Evolutionary conservation across 805 yeast genomes (phyloP).

Genomic region (Candida railenensis): DNA sequence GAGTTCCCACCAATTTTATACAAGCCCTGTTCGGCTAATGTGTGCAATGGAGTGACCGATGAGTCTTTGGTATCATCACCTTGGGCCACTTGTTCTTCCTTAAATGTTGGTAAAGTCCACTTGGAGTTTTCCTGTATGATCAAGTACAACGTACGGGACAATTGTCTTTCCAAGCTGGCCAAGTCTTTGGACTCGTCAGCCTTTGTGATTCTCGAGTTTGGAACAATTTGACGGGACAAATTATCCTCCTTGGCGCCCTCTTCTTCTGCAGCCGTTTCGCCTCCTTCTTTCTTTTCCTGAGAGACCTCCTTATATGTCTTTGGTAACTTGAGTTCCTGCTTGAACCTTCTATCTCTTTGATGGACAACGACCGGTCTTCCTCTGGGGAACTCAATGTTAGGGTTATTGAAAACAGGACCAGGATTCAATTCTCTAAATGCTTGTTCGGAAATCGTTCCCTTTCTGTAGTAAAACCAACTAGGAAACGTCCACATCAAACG

Average conservation of each 20-base stretch:
- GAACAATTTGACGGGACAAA: conserved; percentile 64
- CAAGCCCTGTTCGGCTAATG: conserved; percentile 73
- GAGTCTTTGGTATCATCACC: conserved; percentile 23
- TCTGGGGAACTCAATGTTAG: conserved; percentile 73
- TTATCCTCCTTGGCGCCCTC: conserved; percentile 37
- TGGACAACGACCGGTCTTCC: conserved; percentile 87
- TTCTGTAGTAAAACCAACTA: conserved; percentile 83
- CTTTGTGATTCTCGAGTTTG: conserved; percentile 69
- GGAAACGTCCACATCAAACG: conserved; percentile 98
- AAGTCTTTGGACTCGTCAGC: conserved; percentile 69
- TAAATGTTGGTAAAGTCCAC: conserved; percentile 88
- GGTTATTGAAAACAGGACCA: conserved; percentile 70
- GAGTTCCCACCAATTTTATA: conserved; percentile 67
- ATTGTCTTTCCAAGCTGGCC: conserved; percentile 71
- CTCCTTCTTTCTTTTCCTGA: conserved; percentile 31
- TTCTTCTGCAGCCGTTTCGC: conserved; percentile 2
- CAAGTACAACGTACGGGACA: conserved; percentile 78
- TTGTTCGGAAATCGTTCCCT: conserved; percentile 86
- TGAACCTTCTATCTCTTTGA: conserved; percentile 82
- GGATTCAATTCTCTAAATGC: conserved; percentile 71
- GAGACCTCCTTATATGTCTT: conserved; percentile 47
- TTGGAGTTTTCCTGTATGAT: conserved; percentile 46
- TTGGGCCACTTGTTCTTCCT: conserved; percentile 16
- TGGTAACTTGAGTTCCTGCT: conserved; percentile 78
- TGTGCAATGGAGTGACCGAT: conserved; percentile 55